Evolutionary conservation across 2,329 filamentous ascomycete species (phyloP), one percentile per base, ranked within the genome.

Genomic region (Aspergillaceae sp.): DNA sequence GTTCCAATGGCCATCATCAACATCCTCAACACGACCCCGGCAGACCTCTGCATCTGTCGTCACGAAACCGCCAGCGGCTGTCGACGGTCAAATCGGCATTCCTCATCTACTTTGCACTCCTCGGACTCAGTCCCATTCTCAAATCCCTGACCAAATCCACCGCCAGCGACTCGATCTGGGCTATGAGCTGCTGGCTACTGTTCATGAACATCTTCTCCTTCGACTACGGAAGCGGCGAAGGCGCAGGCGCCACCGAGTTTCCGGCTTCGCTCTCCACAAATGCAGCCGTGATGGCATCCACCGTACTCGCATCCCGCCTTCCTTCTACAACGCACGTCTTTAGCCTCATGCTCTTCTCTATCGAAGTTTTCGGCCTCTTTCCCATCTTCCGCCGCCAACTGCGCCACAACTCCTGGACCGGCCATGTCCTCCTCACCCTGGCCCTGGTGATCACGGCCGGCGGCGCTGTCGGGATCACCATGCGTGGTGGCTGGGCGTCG

Each of bases 131-230:
- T 37, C 92, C 92, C 0, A 97, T 98, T 53, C 80, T 98, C 51
- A 96, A 96, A 66, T 96, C 90, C 1, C 78, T 98, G n/a, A 98
- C 92, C 0, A 80, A 79, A 43, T 96, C 90, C 4, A 97, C 91
- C 4, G 91, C 87, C 5, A 86, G 81, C 46, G 92, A 98, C 74
- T 92, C 86, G 38, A 98, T 98, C 63, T 98, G 92, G 92, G 88
- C 92, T 48, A 86, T 98, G 74, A 92, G 87, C 43, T 90, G 87
- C 60, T 92, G 89, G 82, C 77, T 98, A 40, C 80, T 98, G 51
- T 80, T 86, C 58, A 91, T 96, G 69, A 98, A 98, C 66, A 88
- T 97, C 51, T 94, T 95, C 68, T 96, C 94, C 65, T 97, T 96
- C 62, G 92, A 98, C 74, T 98, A 98, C 66, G 87, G 87, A 7